phyloP scores from a whole-genome alignment of 257 asterid genomes.

The Apocynum venetum region DNA sequence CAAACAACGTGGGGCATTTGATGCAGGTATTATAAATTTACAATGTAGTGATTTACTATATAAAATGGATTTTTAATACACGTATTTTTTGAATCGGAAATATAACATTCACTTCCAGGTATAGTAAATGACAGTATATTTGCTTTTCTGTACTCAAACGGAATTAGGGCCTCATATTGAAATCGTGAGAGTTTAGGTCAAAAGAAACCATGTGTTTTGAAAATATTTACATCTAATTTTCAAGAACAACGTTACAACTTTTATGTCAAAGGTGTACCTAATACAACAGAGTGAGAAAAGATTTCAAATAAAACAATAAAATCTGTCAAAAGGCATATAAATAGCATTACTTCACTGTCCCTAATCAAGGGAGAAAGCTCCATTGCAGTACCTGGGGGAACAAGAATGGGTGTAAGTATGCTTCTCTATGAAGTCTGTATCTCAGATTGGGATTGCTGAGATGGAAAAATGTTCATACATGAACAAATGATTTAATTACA shows the following conservation, averaged over 20 bases:
- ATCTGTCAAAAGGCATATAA: not conserved
- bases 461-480: not conserved
- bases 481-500: not conserved
- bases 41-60: no score
- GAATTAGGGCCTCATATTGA: no score
- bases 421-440: no score
- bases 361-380: constrained; percentile 66
- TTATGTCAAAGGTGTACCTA: not conserved
- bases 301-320: not conserved
- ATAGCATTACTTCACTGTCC: not conserved
- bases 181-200: no score
- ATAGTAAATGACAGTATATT: no score
- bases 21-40: no score
- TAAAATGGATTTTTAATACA: no score
- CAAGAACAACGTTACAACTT: not conserved
- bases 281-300: not conserved
- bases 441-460: not conserved
- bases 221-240: not conserved
- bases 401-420: not conserved
- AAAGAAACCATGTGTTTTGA: not conserved
- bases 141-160: no score
- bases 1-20: no score
- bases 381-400: constrained; percentile 71
- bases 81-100: no score
- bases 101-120: no score